Evolutionary conservation across 495 filamentous ascomycete genomes (phyloP), one percentile per base, ranked within the genome.

Genomic region (Neurospora sp.): DNA sequence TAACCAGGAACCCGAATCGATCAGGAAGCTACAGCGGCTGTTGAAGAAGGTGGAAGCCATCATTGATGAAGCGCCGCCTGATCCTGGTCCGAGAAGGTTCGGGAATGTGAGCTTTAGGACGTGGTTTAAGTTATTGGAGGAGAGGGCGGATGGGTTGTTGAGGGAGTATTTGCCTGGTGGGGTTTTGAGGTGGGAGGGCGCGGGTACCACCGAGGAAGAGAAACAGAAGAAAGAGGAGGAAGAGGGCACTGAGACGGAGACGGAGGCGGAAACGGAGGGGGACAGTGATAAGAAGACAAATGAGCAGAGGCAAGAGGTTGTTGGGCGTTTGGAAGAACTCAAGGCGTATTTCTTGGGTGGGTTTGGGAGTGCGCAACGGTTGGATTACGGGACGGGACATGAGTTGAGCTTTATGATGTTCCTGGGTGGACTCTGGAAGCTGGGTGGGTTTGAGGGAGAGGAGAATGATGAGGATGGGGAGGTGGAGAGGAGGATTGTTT

Each of bases 311-410:
- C 54, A 3, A 9, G 54, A 66, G 28, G 28, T 66, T 34, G 54
- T 34, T 1, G 72, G 21, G 59, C 36, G 80, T 38, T 70, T 77
- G 69, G 81, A 86, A 39, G 96, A 98, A 80, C 82, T 98, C 21
- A 85, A 84, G 70, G 84, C 88, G 36, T 99, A 99, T 81, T 89
- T 99, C 9, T 77, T 96, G 19, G 94, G 93, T 24, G 90, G 89
- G 43, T 98, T 95, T 85, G 96, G 96, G 2, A 97, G 94, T 77
- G 78, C 92, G 2, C 93, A 97, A 77, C 86, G 96, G 40, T 85
- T 99, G 59, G 96, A 99, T 81, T 99, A 97, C 80, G 96, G 96
- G 0, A 98, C 96, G 8, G 96, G 96, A 2, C 96, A 99, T 81
- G 96, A 99, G 80, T 81, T 99, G 70, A 96, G 92, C 82, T 98